phyloP scores from a whole-genome alignment of 2,329 filamentous ascomycete genomes.

The Colletotrichum sp. region DNA sequence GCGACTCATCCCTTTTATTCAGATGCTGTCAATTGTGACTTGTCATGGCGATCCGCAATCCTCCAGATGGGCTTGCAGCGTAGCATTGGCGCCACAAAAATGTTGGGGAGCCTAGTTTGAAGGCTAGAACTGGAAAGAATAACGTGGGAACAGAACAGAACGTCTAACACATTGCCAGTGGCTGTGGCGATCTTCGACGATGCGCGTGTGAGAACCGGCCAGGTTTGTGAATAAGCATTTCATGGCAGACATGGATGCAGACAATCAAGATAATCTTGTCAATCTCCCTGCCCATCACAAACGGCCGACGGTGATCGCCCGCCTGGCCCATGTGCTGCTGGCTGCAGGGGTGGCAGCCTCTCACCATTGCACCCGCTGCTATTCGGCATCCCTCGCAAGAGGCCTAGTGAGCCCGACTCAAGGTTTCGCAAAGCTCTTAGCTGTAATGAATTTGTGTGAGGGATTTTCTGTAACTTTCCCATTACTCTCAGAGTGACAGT shows the following conservation, averaged over 20 bases:
- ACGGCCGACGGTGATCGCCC: neutral
- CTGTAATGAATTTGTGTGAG: neutral
- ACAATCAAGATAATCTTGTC: neutral
- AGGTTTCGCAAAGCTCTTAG: neutral
- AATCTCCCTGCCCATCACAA: neutral
- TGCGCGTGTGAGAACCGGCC: neutral
- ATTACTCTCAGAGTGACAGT: neutral
- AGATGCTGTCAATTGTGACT: neutral
- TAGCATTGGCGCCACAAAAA: neutral
- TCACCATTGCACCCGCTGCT: neutral
- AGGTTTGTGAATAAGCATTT: neutral
- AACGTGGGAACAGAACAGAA: neutral
- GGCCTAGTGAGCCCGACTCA: neutral
- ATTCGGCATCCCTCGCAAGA: neutral
- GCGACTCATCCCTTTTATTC: neutral
- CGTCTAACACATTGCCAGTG: neutral
- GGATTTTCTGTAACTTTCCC: neutral
- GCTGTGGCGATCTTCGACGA: conserved; percentile 9
- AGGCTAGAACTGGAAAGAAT: neutral
- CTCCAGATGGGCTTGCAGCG: neutral
- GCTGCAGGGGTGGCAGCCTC: neutral
- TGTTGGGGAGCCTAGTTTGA: neutral
- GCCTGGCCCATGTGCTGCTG: neutral
- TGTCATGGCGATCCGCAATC: neutral
- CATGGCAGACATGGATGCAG: neutral